Evolutionary conservation across 345 rosid genomes (phyloP).

Genomic region (Dimocarpus longan): DNA sequence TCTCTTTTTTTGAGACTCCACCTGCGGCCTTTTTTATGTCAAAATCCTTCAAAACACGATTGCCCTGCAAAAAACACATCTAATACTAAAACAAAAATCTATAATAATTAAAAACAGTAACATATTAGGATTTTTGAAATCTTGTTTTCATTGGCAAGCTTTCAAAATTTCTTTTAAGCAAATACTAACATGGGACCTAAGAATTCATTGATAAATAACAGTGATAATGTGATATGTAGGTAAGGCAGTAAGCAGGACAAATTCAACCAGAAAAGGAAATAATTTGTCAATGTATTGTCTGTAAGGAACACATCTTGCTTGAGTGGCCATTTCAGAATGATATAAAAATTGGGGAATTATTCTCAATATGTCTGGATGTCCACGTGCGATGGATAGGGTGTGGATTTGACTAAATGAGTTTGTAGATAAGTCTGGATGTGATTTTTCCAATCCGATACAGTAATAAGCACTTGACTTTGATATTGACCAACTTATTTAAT

Average conservation of each 20-base stretch:
- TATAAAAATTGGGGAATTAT: neutral
- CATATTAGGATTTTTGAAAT: neutral
- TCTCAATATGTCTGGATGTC: no score
- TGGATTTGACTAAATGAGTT: no score
- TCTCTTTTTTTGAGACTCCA: conserved; percentile 30
- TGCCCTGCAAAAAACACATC: conserved; percentile 40
- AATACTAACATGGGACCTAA: neutral
- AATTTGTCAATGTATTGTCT: neutral
- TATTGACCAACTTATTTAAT: neutral
- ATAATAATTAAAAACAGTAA: neutral
- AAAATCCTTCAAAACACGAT: conserved; percentile 49
- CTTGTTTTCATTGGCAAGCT: no score
- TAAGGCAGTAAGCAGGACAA: neutral
- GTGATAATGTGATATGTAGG: neutral
- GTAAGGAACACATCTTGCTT: neutral
- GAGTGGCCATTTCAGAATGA: neutral
- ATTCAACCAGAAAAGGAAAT: neutral
- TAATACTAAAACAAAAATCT: neutral
- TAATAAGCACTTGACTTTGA: neutral
- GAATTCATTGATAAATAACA: no score
- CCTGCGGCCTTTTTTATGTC: conserved; percentile 43
- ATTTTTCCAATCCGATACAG: neutral
- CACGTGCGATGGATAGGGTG: no score
- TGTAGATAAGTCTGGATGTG: no score
- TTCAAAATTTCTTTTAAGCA: no score